Base-by-base conservation (phyloP, 148 eudicot genomes). In the Oxyria digyna region DNA sequence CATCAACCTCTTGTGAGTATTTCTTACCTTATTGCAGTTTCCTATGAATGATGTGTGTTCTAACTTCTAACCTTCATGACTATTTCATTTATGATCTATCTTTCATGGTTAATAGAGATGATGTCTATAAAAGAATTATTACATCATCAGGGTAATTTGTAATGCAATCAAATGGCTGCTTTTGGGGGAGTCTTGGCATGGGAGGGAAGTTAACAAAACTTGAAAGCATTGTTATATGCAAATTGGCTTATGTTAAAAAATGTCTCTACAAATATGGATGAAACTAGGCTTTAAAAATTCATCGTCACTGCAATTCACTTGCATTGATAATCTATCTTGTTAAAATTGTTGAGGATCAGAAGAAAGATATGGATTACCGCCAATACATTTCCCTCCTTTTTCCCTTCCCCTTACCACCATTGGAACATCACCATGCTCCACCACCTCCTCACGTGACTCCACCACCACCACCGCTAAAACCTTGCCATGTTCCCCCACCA, bases 181-280 rank as follows among this genome's bases (percentile, higher is more conserved):
- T 29, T 29, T 12, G 5, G 12, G 1, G 65, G 65, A 59, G 38
- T 59, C 65, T 59, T 59, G 15, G 65, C 65, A 59, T 59, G 65
- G 65, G 65, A 59, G 65, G 65, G 65, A 59, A 59, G 65, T 59
- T 59, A 27, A 8, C 65, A 59, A 29, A 59, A 29, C 38, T 59
- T 59, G 65, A 14, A 59, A 59, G 65, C 65, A 59, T 59, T 59
- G 65, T 59, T 29, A 59, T 29, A 29, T 59, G 65, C 65, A 29
- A 27, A 54, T 24, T 54, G 62, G 32, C 62, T 6, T 9, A 6
- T 27, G 37, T 4, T 4, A 59, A 31, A 29, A 59, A 5, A 1
- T 6, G 3, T 31, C 21, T n/a, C 65, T 59, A 59, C 65, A 59
- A 59, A 59, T 59, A 59, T 31, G 9, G 20, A 59, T 26, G 8